A percentile compares a stretch with the other conserved stretches of the same genome.
phyloP scores from a whole-genome alignment of 1,139 yeast genomes.

The Lodderomyces jiufengensis region DNA sequence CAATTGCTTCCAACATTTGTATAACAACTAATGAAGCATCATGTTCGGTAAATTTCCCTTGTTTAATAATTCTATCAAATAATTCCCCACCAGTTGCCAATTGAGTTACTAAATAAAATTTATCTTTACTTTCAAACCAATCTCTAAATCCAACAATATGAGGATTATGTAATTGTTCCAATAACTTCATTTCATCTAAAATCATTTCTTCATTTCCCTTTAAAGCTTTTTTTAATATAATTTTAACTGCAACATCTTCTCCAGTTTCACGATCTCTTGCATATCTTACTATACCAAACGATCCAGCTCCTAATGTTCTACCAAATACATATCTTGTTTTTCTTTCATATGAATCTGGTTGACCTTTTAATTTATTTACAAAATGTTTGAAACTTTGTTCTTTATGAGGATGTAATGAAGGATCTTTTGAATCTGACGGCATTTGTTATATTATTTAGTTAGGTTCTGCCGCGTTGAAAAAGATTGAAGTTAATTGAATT shows the following conservation, averaged over 20 bases:
- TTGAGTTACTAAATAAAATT: slow-evolving; percentile 71
- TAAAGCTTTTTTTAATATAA: slow-evolving; percentile 75
- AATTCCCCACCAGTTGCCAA: slow-evolving; percentile 91
- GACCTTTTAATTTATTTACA: slow-evolving; percentile 60
- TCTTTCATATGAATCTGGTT: slow-evolving; percentile 65
- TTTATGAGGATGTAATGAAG: not conserved
- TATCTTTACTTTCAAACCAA: slow-evolving; percentile 84
- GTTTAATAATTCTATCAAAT: slow-evolving; percentile 73
- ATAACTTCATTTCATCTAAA: slow-evolving; percentile 68
- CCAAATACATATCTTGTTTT: slow-evolving; percentile 71
- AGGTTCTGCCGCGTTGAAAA: too few species aligned
- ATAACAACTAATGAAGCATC: slow-evolving; percentile 72
- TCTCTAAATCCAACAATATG: slow-evolving; percentile 81
- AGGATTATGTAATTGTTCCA: slow-evolving; percentile 66
- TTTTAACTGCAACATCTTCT: slow-evolving; percentile 83
- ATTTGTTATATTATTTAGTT: not conserved
- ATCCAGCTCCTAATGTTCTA: slow-evolving; percentile 83
- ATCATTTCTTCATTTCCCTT: slow-evolving; percentile 72
- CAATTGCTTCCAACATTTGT: slow-evolving; percentile 71
- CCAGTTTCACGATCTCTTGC: slow-evolving; percentile 58
- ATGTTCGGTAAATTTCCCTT: slow-evolving; percentile 78
- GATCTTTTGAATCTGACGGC: not conserved
- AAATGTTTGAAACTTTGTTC: slow-evolving; percentile 28
- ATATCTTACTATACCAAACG: slow-evolving; percentile 83
- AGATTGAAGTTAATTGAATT: too few species aligned